Evolutionary conservation across 306 rosid genomes (phyloP), one percentile per base, ranked within the genome.

Genomic region (Leucaena leucocephala): DNA sequence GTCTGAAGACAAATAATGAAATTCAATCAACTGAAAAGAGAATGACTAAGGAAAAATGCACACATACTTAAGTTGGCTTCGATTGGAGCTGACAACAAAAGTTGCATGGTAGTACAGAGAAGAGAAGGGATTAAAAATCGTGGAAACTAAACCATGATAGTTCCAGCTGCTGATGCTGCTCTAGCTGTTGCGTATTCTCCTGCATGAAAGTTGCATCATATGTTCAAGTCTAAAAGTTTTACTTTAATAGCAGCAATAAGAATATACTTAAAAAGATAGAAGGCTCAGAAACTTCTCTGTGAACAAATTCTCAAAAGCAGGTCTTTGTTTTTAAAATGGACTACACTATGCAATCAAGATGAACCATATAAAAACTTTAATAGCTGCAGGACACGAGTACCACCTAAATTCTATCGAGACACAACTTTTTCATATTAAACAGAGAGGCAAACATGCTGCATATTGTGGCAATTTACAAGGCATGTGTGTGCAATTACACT

Each of bases 101-200:
- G 65, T 27, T 27, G 27, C 27, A 1, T 27, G 27, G 1, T 27
- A 27, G 27, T 27, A 27, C 27, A 27, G 27, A 27, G 27, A 27
- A 27, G 27, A 27, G 27, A 27, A 59, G 19, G 61, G 40, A 59
- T 19, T 62, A 57, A 68, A 54, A 14, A 61, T 38, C 74, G 45
- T 42, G 40, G 80, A 85, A 82, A 66, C 12, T 69, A 78, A 65
- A 95, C 98, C 98, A 95, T 92, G 71, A 95, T 95, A 55, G 98
- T 94, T 84, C 87, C 91, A 54, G 97, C 97, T 14, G 94, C 90
- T 8, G 97, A 88, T 64, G 97, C 87, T 78, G 98, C 97, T 86
- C 97, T 87, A 72, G 98, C 97, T 0, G 97, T 89, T 62, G 98
- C 98, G 42, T 80, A 86, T 79, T 94, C 98, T 42, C 98, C 98